Base-by-base conservation (phyloP, 768 basidiomycete species). In the Dentipellis fragilis region DNA sequence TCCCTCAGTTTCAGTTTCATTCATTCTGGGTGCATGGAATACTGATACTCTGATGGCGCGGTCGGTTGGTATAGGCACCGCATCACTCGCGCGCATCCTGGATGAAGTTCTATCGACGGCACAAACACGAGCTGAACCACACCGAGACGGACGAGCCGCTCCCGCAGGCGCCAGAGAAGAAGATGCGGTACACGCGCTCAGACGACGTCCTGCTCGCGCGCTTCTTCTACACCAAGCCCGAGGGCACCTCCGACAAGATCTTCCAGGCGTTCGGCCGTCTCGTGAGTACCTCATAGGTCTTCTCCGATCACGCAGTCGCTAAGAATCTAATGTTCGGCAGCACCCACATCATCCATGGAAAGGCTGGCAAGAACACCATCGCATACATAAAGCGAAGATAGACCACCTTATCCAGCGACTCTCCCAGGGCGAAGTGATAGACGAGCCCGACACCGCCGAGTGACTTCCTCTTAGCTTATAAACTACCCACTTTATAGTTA, bases 31-130 rank as follows among this genome's bases (percentile, higher is more conserved):
- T 23, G 47, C 22, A 12, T 29, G 42, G 14, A 19, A 12, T 42
- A 49, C 36, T 52, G 35, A 48, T 48, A 53, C 39, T 16, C 17
- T 50, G 23, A 35, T 22, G 17, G 22, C 14, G 48, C 29, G 19
- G 22, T 6, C 29, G 29, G 29, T 29, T 29, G 29, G 29, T 38
- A 23, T 47, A 89, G 86, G 89, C 89, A 0, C 90, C 90, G 0
- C 90, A 93, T 68, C 90, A 93, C 65, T 92, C 90, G 22, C 83
- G 89, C 38, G 90, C 90, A 49, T 93, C 90, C 6, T 93, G 90
- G 90, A 90, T 93, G 88, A 93, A 93, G 69, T 93, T 84, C 68
- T 93, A 89, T 81, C 79, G 90, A 14, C 75, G 90, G 54, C 90
- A 93, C 67, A 89, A 89, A 61, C 90, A 93, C 62, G 90, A 93